Conservation (phyloP, 495 filamentous ascomycete genomes). For the Beverwykella pulmonaria region DNA sequence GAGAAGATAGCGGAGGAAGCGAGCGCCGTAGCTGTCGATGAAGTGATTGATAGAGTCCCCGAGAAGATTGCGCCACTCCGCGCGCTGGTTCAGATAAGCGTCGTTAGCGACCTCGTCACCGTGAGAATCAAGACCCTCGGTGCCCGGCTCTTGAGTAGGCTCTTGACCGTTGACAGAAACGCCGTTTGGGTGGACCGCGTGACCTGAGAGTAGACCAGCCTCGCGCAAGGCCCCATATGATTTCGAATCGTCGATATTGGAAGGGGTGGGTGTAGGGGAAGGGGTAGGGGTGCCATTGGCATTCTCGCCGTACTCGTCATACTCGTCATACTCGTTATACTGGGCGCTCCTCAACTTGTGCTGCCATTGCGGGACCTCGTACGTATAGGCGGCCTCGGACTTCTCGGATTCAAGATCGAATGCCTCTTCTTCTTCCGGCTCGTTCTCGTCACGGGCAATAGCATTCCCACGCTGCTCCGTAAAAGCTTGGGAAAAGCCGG, state of each 20-base stretch:
- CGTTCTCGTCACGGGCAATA: constrained; percentile 20
- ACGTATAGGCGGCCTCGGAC: too few relatives aligned
- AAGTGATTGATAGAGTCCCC: neutral
- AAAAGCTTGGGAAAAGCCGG: constrained; percentile 32
- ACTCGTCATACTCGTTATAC: neutral
- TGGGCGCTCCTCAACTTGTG: neutral
- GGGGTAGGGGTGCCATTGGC: too few relatives aligned
- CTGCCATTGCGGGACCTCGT: too few relatives aligned
- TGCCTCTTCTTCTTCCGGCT: neutral
- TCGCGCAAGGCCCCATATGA: constrained; percentile 33
- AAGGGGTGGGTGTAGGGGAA: neutral
- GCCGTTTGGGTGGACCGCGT: neutral
- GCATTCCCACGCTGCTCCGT: constrained; percentile 13
- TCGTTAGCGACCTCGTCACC: neutral
- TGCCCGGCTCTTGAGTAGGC: neutral
- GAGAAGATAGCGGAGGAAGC: neutral
- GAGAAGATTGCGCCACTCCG: neutral
- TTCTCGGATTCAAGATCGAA: neutral
- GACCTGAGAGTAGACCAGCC: constrained; percentile 14
- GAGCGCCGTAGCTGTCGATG: neutral
- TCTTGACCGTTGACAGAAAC: neutral
- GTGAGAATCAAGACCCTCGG: too few relatives aligned
- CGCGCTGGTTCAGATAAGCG: neutral
- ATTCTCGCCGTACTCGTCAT: neutral
- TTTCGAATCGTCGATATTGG: constrained; percentile 9